Conservation (phyloP, 768 basidiomycete species). For the Lactarius vividus region DNA sequence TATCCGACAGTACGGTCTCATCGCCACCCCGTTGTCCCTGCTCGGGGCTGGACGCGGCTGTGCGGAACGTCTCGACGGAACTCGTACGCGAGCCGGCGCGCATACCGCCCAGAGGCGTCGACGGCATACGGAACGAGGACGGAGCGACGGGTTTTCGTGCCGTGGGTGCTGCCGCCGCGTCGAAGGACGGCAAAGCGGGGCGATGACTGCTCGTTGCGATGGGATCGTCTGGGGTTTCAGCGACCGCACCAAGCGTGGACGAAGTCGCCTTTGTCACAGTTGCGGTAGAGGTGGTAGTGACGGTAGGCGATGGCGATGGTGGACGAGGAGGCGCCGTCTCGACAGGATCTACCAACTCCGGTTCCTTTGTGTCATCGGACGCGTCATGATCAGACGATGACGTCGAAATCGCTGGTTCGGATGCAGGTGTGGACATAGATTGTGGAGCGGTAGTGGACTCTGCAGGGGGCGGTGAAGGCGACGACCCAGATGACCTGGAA, state of each 20-base stretch:
- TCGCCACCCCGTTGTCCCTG: neutral
- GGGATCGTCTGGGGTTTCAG: neutral
- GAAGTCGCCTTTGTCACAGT: conserved; percentile 6
- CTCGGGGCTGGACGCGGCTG: conserved; percentile 5
- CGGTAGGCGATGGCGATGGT: conserved; percentile 17
- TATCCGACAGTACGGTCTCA: conserved; percentile 6
- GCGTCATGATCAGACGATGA: neutral
- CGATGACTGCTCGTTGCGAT: neutral
- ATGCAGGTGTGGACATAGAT: neutral
- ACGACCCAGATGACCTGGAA: neutral
- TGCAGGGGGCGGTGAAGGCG: neutral
- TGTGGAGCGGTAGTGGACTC: neutral
- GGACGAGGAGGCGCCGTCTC: neutral
- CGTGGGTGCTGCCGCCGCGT: neutral
- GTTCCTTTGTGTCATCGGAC: conserved; percentile 1
- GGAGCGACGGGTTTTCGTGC: conserved; percentile 5
- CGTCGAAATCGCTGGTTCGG: neutral
- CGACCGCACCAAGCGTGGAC: neutral
- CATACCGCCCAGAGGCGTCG: neutral
- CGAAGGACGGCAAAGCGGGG: neutral
- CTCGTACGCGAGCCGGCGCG: conserved; percentile 22
- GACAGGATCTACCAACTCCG: neutral
- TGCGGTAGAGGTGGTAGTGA: conserved; percentile 12
- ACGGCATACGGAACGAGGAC: conserved; percentile 27
- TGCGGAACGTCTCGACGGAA: conserved; percentile 22